A percentile compares a stretch with the other conserved stretches of the same genome.
These are phyloP conservation scores for Amylostereum areolatum DNA, from an alignment of 1,284 basidiomycete species.

Conservation along the genomic window DNA sequence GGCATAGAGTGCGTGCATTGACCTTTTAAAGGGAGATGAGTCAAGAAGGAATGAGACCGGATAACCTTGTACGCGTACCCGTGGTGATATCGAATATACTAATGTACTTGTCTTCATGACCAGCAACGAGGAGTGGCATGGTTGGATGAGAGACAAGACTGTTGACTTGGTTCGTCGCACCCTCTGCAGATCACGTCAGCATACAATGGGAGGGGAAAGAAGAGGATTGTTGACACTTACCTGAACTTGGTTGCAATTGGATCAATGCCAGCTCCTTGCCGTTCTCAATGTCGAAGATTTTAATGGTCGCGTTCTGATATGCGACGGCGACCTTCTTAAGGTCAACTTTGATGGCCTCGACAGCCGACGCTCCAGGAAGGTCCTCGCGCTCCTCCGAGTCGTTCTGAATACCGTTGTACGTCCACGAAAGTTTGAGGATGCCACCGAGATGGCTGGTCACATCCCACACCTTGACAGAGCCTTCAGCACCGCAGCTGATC, in stretches of 20 bases:
- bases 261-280: constrained; percentile 76
- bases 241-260: constrained; percentile 64
- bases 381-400: constrained; percentile 38
- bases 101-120: constrained; percentile 92
- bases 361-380: constrained; percentile 66
- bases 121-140: constrained; percentile 82
- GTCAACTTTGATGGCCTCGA: constrained; percentile 76
- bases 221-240: constrained; percentile 33
- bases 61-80: constrained; percentile 40
- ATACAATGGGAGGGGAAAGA: not conserved
- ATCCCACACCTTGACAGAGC: constrained; percentile 91
- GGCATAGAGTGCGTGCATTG: constrained; percentile 86
- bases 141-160: constrained; percentile 89
- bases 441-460: constrained; percentile 59
- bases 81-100: constrained; percentile 82
- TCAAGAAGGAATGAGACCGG: constrained; percentile 6
- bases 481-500: constrained; percentile 88
- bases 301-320: constrained; percentile 86
- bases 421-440: constrained; percentile 71
- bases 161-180: constrained; percentile 72
- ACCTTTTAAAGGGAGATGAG: constrained; percentile 33
- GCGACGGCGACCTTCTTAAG: constrained; percentile 83
- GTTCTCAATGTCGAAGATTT: constrained; percentile 84
- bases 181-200: constrained; percentile 7
- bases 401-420: constrained; percentile 64